phyloP scores from a whole-genome alignment of 768 basidiomycete species.

The Paxillus ammoniavirescens region DNA sequence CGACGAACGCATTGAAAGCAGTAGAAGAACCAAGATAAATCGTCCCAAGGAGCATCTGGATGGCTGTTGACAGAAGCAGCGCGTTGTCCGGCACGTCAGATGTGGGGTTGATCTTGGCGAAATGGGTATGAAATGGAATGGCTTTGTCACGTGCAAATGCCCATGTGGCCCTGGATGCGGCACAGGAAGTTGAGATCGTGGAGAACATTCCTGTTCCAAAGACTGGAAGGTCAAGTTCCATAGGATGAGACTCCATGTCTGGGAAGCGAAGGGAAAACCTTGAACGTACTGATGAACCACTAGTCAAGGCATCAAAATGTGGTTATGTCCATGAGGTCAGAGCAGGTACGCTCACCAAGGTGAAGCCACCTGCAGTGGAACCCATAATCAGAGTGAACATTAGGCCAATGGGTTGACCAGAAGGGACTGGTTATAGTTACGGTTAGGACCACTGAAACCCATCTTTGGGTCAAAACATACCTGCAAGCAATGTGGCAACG shows the following conservation, averaged over 20 bases:
- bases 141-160: constrained; percentile 68
- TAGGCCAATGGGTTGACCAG: constrained; percentile 64
- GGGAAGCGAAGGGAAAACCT: background rate
- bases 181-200: constrained; percentile 63
- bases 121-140: constrained; percentile 51
- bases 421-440: constrained; percentile 38
- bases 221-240: constrained; percentile 31
- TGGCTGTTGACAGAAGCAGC: constrained; percentile 53
- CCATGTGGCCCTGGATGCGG: constrained; percentile 70
- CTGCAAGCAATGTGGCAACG: constrained; percentile 48
- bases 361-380: constrained; percentile 59
- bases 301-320: constrained; percentile 11
- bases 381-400: constrained; percentile 65
- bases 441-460: constrained; percentile 2
- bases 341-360: constrained; percentile 40
- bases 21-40: constrained; percentile 61
- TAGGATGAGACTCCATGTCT: no score
- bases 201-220: constrained; percentile 60
- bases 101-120: constrained; percentile 44
- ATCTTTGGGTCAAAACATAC: constrained; percentile 28
- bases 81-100: constrained; percentile 59
- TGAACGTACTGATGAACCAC: constrained; percentile 42
- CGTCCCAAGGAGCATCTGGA: constrained; percentile 60
- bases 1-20: constrained; percentile 68
- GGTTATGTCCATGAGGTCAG: constrained; percentile 3